Evolutionary conservation across 441 rosid species (phyloP), one percentile per base, ranked within the genome.

Genomic region (Mallotus repandus): DNA sequence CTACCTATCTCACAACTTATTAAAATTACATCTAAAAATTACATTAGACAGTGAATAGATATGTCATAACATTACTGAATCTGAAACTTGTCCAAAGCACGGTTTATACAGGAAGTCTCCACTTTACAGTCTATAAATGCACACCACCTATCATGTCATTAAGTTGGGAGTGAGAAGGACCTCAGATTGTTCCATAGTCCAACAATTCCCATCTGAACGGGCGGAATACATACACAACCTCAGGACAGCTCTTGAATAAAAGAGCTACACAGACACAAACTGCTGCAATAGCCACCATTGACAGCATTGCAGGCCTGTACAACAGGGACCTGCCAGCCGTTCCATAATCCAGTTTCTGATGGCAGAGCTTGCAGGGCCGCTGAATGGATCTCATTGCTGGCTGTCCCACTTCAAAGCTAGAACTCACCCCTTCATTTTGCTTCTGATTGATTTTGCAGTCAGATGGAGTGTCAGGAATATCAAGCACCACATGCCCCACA

Each of bases 201-300:
- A 94, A 63, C 82, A 84, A 63, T 79, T 94, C 98, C 98, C 97
- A 94, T 89, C 97, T 86, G 89, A 94, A 94, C 9, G 98, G 97
- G 18, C 87, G 91, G 85, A 91, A 88, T 69, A 90, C 90, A 25
- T 82, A 91, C 68, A 89, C 83, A 21, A 94, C 98, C 77, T 94
- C 98, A 3, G 97, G 97, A 43, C 81, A 88, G 78, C 97, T 91
- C 89, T 94, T 94, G 84, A 94, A 94, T 63, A 92, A 82, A 65
- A 94, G 97, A 29, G 98, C 97, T 48, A 94, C 97, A 22, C 98
- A 94, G 53, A 92, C 97, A 4, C 98, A 94, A 49, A 92, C 98
- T 4, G 97, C 97, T 11, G 98, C 98, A 14, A 94, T 82, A 5
- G 91, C 92, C 78, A 94, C 93, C 97, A 92, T 90, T 7, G 98